Evolutionary conservation across 2,329 filamentous ascomycete species (phyloP), one percentile per base, ranked within the genome.

Genomic region (Exophiala oligosperma): DNA sequence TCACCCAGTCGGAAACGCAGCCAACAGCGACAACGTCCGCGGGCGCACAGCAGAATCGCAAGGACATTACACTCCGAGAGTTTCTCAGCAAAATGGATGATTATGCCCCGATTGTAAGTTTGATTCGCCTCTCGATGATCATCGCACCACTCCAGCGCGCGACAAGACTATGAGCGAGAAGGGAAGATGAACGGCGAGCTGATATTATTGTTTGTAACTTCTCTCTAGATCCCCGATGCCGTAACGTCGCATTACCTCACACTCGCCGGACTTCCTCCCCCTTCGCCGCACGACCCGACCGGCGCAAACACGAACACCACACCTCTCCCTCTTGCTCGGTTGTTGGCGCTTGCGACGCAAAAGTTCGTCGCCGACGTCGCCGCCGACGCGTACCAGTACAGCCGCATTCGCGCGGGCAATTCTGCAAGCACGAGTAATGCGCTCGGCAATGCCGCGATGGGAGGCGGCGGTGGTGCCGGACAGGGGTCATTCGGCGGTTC

Each of bases 361-460:
- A 99, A 99, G 73, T 99, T 99, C 80, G 90, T 99, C 68, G 92
- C 94, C 59, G 94, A 99, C 73, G 91, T 99, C 65, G 94, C 94
- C 1, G 92, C 94, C 57, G 94, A 99, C 73, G 92, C 94, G 2
- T 99, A 99, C 74, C 94, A 99, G 76, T 97, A 97, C 81, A 92
- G 89, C 61, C 91, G 93, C 53, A 97, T 99, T 70, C 88, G 94
- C 41, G 90, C 91, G n/a, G 93, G 90, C 23, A 95, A 94, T 71
- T 92, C 88, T 58, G 86, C 83, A 26, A 92, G 90, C 63, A 87
- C 88, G 11, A 96, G 92, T 72, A 97, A 96, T 74, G 90, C 91
- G 0, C 92, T 97, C 86, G 91, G 91, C 60, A 81, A 83, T 2
- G 81, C 81, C 6, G 81, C 86, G 81, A 72, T 85, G 81, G 68